Evolutionary conservation across 2,329 filamentous ascomycete genomes (phyloP), one percentile per base, ranked within the genome.

Genomic region (Massarina eburnea): DNA sequence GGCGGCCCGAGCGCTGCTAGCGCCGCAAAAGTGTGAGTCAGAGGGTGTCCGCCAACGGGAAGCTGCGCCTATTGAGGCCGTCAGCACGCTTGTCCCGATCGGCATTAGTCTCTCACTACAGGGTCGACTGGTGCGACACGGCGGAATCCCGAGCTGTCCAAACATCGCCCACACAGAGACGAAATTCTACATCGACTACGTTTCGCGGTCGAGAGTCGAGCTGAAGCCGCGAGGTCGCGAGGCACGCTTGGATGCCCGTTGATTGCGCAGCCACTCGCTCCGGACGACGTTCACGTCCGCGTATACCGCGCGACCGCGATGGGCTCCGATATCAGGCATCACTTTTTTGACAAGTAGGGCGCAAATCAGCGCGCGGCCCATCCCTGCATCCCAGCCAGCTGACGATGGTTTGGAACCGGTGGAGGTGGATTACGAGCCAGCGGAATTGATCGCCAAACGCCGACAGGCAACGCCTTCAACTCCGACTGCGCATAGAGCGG

Each of bases 351-450:
- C 34, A 27, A 33, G 48, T 59, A 64, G 62, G 63, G 61, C 61
- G 62, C 49, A 61, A 60, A 49, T 46, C 40, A 48, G 30, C 41
- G 41, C 45, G 43, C 52, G 8, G 8, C 20, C 27, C 27, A 5
- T 30, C 38, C 36, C 41, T 27, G 39, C 51, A 51, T 41, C 54
- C 55, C 48, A 45, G 58, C 39, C 57, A 53, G 51, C 55, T 55
- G 57, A 52, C 22, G 47, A 8, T 21, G 37, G 27, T 27, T 49
- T 46, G 43, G 52, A 52, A 60, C 58, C 52, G 51, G 59, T 55
- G 43, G 57, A 55, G 38, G 38, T 59, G 56, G n/a, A 51, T 58
- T 59, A 60, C 57, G 54, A 60, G 47, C 51, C 33, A 43, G 51
- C 57, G 62, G 51, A 52, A 52, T 48, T 39, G 52, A 39, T 49